Conservation (phyloP, 139 green algal species). For the Spirogloea muscicola region DNA sequence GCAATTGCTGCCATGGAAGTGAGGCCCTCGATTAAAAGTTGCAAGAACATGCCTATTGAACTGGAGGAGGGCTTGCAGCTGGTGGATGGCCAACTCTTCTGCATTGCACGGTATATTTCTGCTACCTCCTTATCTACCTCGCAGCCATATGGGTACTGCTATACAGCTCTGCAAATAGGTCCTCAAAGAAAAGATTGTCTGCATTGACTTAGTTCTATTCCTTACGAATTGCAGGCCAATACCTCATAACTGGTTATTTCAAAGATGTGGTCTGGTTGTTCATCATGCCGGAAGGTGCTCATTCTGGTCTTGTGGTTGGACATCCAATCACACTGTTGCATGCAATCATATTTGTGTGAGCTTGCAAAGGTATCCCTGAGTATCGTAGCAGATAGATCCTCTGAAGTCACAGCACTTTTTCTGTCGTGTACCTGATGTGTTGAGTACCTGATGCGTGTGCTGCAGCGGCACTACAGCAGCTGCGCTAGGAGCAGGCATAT, state of each 20-base stretch:
- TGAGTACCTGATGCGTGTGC: background rate
- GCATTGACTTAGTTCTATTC: background rate
- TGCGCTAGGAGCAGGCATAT: conserved; percentile 11
- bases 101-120: background rate
- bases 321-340: background rate
- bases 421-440: background rate
- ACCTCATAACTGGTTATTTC: conserved; percentile 20
- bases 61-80: too few relatives aligned
- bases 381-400: background rate
- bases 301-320: background rate
- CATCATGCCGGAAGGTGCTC: conserved; percentile 22
- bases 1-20: background rate
- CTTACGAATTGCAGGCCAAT: conserved; percentile 6
- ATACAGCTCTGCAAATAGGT: background rate
- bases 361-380: background rate
- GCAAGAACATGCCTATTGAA: conserved; percentile 5
- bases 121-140: background rate
- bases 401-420: background rate
- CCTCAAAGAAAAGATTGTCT: background rate
- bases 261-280: background rate
- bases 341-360: background rate
- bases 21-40: background rate
- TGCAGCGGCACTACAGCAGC: conserved; percentile 22
- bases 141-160: background rate
- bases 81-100: background rate